These are phyloP conservation scores for Leccinum uliginosum DNA, from an alignment of 768 basidiomycete species.

Conservation along the genomic window DNA sequence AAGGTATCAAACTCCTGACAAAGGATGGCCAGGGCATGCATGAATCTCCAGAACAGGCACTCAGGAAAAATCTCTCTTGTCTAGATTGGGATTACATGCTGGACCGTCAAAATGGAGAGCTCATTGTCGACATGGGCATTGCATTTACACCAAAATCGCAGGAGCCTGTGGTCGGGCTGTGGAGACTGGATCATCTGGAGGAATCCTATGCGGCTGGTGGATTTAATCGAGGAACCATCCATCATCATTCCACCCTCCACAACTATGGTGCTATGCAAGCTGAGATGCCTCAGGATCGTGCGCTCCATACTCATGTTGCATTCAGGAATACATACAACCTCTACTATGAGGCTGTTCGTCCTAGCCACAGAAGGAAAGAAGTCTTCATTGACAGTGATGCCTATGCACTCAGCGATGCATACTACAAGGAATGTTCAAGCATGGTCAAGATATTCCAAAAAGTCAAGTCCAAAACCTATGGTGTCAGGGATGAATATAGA, in stretches of 20 bases:
- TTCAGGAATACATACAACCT: constrained; percentile 19
- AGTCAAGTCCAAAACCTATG: background rate
- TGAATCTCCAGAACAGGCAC: background rate
- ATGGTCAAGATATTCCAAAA: background rate
- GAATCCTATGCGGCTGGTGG: background rate
- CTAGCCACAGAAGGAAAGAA: constrained; percentile 4
- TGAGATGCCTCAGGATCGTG: constrained; percentile 8
- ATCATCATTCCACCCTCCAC: background rate
- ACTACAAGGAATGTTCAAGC: background rate
- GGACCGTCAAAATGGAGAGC: background rate
- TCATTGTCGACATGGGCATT: background rate
- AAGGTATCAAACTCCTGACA: constrained; percentile 13
- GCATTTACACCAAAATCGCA: background rate
- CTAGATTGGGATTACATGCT: constrained; percentile 9
- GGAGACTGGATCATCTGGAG: background rate
- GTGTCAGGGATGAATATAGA: constrained; percentile 1
- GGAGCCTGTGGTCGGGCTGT: background rate
- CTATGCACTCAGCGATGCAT: constrained; percentile 6
- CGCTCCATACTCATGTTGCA: constrained; percentile 1
- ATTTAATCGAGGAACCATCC: background rate
- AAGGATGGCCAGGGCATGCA: constrained; percentile 1
- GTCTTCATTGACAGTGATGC: background rate
- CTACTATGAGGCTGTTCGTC: constrained; percentile 6
- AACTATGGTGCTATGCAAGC: constrained; percentile 9
- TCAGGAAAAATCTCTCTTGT: background rate